Percentiles rank a stretch among this genome's conserved stretches.
phyloP scores from a whole-genome alignment of 805 yeast genomes.

The Vanderwaltozyma verrucispora region DNA sequence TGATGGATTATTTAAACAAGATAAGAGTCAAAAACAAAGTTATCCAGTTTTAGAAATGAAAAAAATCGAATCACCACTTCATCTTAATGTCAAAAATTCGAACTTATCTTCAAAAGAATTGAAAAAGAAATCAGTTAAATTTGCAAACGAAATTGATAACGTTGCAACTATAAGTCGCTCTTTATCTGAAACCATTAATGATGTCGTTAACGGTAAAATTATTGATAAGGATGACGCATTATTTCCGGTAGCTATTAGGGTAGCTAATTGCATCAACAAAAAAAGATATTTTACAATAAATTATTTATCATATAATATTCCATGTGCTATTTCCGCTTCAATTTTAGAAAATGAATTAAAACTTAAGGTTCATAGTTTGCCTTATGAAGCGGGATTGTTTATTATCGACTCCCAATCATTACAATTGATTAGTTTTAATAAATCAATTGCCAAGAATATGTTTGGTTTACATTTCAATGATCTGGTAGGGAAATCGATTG shows the following conservation, averaged over 20 bases:
- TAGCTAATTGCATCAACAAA: slow-evolving; percentile 39
- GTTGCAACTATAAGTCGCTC: slow-evolving; percentile 21
- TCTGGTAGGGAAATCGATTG: slow-evolving; percentile 39
- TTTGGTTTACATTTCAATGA: slow-evolving; percentile 53
- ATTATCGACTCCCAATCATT: slow-evolving; percentile 45
- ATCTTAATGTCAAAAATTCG: neutral
- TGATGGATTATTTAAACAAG: slow-evolving; percentile 37
- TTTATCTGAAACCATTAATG: slow-evolving; percentile 19
- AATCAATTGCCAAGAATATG: slow-evolving; percentile 65
- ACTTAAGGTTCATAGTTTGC: slow-evolving; percentile 63
- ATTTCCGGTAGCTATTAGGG: slow-evolving; percentile 27
- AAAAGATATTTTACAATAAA: slow-evolving; percentile 55
- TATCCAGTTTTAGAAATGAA: neutral
- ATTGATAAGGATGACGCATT: slow-evolving; percentile 21
- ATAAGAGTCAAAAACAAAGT: slow-evolving; percentile 35
- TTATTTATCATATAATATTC: slow-evolving; percentile 40
- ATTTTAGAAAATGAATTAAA: slow-evolving; percentile 41
- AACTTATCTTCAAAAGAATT: neutral
- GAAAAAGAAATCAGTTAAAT: slow-evolving; percentile 19
- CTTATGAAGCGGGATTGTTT: slow-evolving; percentile 81
- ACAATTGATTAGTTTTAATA: slow-evolving; percentile 60
- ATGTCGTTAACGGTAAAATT: slow-evolving; percentile 20
- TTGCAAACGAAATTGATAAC: slow-evolving; percentile 19
- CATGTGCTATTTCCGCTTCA: slow-evolving; percentile 64
- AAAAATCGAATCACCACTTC: neutral